phyloP scores from a whole-genome alignment of 805 yeast species.

The Nakazawaea siamensis region DNA sequence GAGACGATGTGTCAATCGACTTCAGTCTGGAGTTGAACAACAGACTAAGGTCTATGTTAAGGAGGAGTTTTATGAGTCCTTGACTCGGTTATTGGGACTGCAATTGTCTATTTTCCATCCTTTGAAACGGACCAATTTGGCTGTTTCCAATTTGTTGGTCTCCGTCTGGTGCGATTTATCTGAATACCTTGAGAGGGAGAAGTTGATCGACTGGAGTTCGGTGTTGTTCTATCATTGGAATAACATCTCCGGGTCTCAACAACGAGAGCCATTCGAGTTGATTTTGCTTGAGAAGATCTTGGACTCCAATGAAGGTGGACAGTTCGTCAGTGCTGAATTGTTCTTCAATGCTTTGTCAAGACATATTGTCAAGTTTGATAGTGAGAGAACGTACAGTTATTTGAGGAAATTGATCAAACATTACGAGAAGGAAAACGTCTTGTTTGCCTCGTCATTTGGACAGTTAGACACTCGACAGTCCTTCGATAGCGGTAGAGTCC shows the following conservation, averaged over 20 bases:
- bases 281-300: conserved; percentile 2
- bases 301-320: not conserved
- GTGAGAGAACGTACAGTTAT: not conserved
- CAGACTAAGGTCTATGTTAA: not conserved
- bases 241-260: conserved; percentile 5
- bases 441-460: conserved; percentile 1
- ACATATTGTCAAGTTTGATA: conserved; percentile 3
- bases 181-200: not conserved
- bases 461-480: not conserved
- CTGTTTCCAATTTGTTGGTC: not conserved
- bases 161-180: conserved; percentile 5
- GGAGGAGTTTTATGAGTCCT: not conserved
- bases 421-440: not conserved
- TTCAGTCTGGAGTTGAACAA: not conserved
- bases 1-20: not conserved
- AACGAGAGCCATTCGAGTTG: conserved; percentile 8
- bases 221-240: conserved; percentile 6
- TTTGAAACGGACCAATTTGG: not conserved
- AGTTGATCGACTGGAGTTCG: conserved; percentile 5
- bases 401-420: conserved; percentile 1
- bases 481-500: conserved; percentile 3
- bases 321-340: not conserved
- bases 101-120: conserved; percentile 5
- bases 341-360: conserved; percentile 1
- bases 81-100: conserved; percentile 4